Percentiles rank a stretch among this genome's conserved stretches.
Evolutionary conservation across 2,329 filamentous ascomycete species (phyloP).

Genomic region (Elsinoe batatas): DNA sequence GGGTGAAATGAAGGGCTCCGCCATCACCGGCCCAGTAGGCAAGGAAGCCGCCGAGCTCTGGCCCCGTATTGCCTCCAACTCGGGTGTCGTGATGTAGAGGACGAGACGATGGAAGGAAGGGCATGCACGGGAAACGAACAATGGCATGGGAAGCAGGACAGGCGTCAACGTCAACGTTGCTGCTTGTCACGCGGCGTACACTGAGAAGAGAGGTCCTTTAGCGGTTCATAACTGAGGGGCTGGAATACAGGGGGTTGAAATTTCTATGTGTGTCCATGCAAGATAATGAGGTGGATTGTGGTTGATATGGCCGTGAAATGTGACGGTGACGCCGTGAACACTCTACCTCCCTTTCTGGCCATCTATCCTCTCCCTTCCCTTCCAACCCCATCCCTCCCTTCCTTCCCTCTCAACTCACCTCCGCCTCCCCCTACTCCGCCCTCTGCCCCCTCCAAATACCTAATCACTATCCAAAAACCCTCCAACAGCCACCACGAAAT

Average conservation of each 20-base stretch:
- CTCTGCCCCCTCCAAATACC: too few species aligned
- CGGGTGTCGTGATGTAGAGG: constrained; percentile 97
- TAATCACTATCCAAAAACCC: constrained; percentile 22
- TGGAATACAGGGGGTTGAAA: not conserved
- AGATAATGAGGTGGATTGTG: not conserved
- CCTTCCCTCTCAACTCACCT: too few species aligned
- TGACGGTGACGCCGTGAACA: not conserved
- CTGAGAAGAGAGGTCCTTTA: constrained; percentile 4
- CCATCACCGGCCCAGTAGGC: constrained; percentile 97
- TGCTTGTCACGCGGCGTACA: not conserved
- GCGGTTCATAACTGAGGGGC: constrained; percentile 9
- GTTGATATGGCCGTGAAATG: not conserved
- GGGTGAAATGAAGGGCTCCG: constrained; percentile 99
- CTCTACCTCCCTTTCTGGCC: not conserved
- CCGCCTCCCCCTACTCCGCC: too few species aligned
- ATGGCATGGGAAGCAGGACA: not conserved
- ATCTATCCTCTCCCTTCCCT: too few species aligned
- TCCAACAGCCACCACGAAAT: constrained; percentile 27
- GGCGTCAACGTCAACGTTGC: not conserved
- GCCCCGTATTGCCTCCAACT: constrained; percentile 99
- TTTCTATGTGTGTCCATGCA: not conserved
- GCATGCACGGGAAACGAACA: not conserved
- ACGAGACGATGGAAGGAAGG: not conserved
- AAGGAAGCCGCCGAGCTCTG: constrained; percentile 99
- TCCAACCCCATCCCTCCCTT: too few species aligned